phyloP scores from a whole-genome alignment of 1,284 basidiomycete genomes.

The Cutaneotrichosporon mucoides region DNA sequence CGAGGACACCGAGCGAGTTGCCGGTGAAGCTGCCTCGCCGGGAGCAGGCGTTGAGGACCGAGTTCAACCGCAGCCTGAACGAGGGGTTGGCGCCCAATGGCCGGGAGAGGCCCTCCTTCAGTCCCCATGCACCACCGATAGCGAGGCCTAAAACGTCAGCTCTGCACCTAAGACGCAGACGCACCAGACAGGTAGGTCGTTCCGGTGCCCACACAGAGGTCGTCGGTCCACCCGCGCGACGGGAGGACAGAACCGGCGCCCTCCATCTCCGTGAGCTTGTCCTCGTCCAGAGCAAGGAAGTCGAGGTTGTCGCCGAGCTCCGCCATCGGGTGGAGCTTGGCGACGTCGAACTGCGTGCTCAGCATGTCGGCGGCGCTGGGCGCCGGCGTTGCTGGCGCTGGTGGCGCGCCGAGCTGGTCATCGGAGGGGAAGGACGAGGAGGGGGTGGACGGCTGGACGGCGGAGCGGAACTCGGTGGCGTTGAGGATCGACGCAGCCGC shows the following conservation, averaged over 20 bases:
- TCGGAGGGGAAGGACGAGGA: constrained; percentile 12
- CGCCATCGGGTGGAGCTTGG: constrained; percentile 84
- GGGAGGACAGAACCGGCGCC: constrained; percentile 81
- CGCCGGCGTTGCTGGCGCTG: constrained; percentile 13
- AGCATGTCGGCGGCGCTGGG: constrained; percentile 76
- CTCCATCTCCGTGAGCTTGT: constrained; percentile 80
- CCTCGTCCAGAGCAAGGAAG: constrained; percentile 87
- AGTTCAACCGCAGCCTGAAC: constrained; percentile 89
- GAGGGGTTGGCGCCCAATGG: constrained; percentile 63
- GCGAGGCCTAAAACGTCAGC: constrained; percentile 77
- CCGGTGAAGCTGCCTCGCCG: constrained; percentile 95
- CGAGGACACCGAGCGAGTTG: constrained; percentile 95
- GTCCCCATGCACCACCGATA: constrained; percentile 89
- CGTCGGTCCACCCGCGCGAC: constrained; percentile 97
- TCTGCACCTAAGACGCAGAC: constrained; percentile 53
- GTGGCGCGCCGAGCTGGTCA: constrained; percentile 10
- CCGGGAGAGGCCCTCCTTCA: constrained; percentile 86
- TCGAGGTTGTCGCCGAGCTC: constrained; percentile 76
- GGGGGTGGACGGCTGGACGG: constrained; percentile 21
- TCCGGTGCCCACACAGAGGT: constrained; percentile 98
- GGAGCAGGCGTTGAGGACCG: constrained; percentile 92
- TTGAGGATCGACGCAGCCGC: constrained; percentile 43
- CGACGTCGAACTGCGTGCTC: constrained; percentile 76
- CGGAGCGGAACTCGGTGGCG: constrained; percentile 38
- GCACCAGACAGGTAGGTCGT: constrained; percentile 95